Base-by-base conservation (phyloP, 129 eudicot genomes). In the Chrysanthemum seticuspe region DNA sequence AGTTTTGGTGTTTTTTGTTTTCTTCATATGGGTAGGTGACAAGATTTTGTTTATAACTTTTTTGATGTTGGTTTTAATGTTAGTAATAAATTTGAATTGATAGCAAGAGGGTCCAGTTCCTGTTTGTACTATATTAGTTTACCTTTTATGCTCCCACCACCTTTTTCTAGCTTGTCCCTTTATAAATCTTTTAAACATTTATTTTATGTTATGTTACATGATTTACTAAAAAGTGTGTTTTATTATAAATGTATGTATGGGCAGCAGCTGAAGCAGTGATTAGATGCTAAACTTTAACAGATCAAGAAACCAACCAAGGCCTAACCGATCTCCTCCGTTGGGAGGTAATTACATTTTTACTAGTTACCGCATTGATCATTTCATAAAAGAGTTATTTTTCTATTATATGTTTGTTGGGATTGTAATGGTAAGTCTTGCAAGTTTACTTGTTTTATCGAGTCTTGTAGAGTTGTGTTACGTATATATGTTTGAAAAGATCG, bases 271-370 rank as follows among this genome's bases (percentile, higher is more conserved):
- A 52, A 8, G 34, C 13, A 64, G 60, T 78, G 76, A 62, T 66
- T 72, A 67, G 77, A 88, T 88, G 96, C 91, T 83, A 74, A 86
- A 79, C 76, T 59, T 74, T 44, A 79, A 67, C 78, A 85, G 91
- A 72, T 68, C 88, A 74, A 83, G 96, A 79, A 68, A 71, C 65
- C 96, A 83, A 76, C 50, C 81, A 13, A 79, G 96, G 83, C 59
- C 87, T 29, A 84, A 69, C 50, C 74, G 96, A 80, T 79, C 89
- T 29, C 66, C 79, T 89, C 80, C 91, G 68, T 19, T 85, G 71
- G 91, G 85, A 76, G 96, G 96, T 85, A 67, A 68, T 25, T 21
- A n/a, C n/a, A 9, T 34, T 18, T 61, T 58, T 36, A 23, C 75
- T 71, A 44, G 25, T 56, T 68, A 0, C 12, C 48, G 9, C 44